Base-by-base conservation (phyloP, 2,329 filamentous ascomycete genomes). In the Hypoxylon sp. region DNA sequence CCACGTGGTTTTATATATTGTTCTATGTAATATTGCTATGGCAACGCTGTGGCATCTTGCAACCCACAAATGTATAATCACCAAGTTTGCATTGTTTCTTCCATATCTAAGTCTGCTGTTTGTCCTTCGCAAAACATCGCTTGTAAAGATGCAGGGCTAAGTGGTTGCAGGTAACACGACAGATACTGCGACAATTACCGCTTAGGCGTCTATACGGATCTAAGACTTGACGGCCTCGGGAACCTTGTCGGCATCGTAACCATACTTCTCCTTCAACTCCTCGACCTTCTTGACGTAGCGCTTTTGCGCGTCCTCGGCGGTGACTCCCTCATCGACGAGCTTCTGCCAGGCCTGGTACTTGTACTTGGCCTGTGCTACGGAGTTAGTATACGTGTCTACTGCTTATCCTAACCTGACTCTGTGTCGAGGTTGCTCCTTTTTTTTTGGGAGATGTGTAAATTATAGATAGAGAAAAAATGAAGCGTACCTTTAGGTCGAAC, bases 301-400 rank as follows among this genome's bases (percentile, higher is more conserved):
- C 79, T 88, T 85, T 87, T 97, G 91, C 19, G 94, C 94, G 71
- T 89, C 80, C 70, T 90, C 86, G 68, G 87, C 76, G 67, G 85
- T 87, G 72, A 89, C 78, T 55, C 86, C 87, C 66, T 89, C 85
- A 68, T 94, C 87, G 75, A 88, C 87, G 69, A 89, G 76, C 77
- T 89, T 86, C 81, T 93, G 83, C 93, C 93, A 97, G 60, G 91
- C 89, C 75, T 85, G 86, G 83, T 90, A 88, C 87, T 97, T 97
- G 75, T 89, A 89, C 84, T 96, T 97, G 82, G 84, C 89, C 92
- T 93, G 74, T 72, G 56, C 63, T 21, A 23, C 48, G 50, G 48
- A 50, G 57, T 71, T 11, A 38, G 25, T 9, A 21, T 28, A 36
- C 36, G 38, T 38, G 43, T 23, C 49, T 21, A 34, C 9, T 30